These are phyloP conservation scores for Annona cherimola DNA, from an alignment of 164 flowering plant species.

Conservation along the genomic window DNA sequence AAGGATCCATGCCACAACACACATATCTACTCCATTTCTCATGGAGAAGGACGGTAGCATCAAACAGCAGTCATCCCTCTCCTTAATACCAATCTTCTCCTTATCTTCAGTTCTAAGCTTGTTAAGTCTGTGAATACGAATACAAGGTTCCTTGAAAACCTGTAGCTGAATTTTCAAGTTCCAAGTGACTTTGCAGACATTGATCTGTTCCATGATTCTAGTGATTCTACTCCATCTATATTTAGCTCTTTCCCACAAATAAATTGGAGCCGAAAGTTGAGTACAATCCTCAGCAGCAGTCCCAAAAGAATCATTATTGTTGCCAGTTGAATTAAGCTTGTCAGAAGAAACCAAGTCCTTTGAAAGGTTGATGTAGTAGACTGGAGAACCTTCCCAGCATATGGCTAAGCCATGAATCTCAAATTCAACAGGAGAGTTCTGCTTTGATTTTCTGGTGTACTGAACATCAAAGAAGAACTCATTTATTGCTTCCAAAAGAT, in stretches of 20 bases:
- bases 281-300: constrained; percentile 15
- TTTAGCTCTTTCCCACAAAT: constrained; percentile 37
- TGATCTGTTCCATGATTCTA: constrained; percentile 45
- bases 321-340: constrained; percentile 8
- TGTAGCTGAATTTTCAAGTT: constrained; percentile 82
- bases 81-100: constrained; percentile 35
- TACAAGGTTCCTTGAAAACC: constrained; percentile 62
- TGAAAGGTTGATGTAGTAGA: constrained; percentile 70
- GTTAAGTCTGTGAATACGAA: constrained; percentile 55
- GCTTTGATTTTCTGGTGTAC: constrained; percentile 49
- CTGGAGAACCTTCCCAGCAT: constrained; percentile 90
- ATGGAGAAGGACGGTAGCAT: constrained; percentile 48
- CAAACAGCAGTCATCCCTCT: constrained; percentile 45
- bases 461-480: constrained; percentile 89
- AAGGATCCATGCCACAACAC: constrained; percentile 79
- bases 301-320: constrained; percentile 11
- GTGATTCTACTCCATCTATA: constrained; percentile 64
- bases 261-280: constrained; percentile 14
- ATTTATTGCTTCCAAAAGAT: constrained; percentile 59
- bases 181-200: constrained; percentile 67
- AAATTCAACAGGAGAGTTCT: constrained; percentile 44
- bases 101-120: constrained; percentile 25
- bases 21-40: constrained; percentile 56
- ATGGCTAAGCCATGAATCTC: constrained; percentile 88
- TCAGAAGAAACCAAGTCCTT: constrained; percentile 56